A percentile compares a stretch with the other conserved stretches of the same genome.
Evolutionary conservation across 768 basidiomycete genomes (phyloP).

Genomic region (Kwoniella heveanensis): DNA sequence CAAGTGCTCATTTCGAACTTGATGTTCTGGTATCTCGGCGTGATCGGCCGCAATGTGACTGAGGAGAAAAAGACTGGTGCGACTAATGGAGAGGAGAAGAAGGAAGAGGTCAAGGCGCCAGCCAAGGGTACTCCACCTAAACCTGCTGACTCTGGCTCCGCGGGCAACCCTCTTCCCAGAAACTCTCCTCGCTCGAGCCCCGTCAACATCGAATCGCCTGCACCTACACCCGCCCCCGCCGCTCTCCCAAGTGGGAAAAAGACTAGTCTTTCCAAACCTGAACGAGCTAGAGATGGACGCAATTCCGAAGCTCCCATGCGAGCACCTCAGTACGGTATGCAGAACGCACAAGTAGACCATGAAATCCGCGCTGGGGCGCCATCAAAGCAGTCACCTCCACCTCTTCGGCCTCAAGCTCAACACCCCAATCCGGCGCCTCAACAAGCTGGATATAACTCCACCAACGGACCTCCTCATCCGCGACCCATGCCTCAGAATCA

Average conservation of each 20-base stretch:
- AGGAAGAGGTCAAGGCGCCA: constrained; percentile 40
- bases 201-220: background rate
- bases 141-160: constrained; percentile 42
- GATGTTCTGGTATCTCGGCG: constrained; percentile 94
- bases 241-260: constrained; percentile 45
- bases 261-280: constrained; percentile 60
- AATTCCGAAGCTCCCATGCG: constrained; percentile 83
- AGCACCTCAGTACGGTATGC: constrained; percentile 90
- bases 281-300: constrained; percentile 73
- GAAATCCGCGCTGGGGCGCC: constrained; percentile 57
- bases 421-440: constrained; percentile 5
- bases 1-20: constrained; percentile 67
- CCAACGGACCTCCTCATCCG: constrained; percentile 3
- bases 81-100: constrained; percentile 38
- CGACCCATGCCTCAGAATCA: constrained; percentile 15
- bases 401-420: constrained; percentile 25
- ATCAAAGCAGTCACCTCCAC: constrained; percentile 15
- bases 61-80: constrained; percentile 50
- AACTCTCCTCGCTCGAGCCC: constrained; percentile 3
- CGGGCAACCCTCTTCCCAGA: constrained; percentile 27
- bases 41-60: constrained; percentile 87
- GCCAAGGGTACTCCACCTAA: constrained; percentile 47
- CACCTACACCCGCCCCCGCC: constrained; percentile 12
- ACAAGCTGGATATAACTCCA: constrained; percentile 15
- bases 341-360: constrained; percentile 88